phyloP scores from a whole-genome alignment of 257 asterid species.

The Nicotiana benthamiana region DNA sequence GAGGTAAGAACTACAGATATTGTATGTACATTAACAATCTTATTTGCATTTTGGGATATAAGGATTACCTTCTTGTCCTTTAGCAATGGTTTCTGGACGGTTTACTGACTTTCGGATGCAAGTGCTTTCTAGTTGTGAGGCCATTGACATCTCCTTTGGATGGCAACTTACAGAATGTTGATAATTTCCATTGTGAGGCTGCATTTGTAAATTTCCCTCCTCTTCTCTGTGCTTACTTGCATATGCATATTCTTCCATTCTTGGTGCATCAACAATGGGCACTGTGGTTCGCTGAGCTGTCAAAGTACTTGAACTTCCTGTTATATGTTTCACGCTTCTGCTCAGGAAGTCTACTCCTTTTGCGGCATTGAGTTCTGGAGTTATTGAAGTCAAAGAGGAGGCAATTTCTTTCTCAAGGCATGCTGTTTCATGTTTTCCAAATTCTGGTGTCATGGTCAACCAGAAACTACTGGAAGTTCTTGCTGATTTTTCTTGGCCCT shows the following conservation, averaged over 20 bases:
- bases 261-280: conserved; percentile 27
- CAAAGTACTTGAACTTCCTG: conserved; percentile 20
- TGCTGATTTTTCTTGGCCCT: conserved; percentile 17
- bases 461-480: conserved; percentile 23
- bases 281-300: conserved; percentile 23
- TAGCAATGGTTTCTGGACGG: conserved; percentile 32
- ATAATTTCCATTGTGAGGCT: conserved; percentile 16
- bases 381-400: conserved; percentile 34
- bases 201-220: conserved; percentile 18
- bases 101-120: conserved; percentile 19
- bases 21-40: background rate
- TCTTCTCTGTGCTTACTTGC: conserved; percentile 11
- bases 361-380: conserved; percentile 21
- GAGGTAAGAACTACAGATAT: background rate
- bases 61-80: conserved; percentile 34
- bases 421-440: conserved; percentile 35
- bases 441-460: conserved; percentile 30
- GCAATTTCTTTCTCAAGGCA: conserved; percentile 28
- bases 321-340: conserved; percentile 23
- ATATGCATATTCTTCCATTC: conserved; percentile 11
- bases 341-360: conserved; percentile 14
- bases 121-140: conserved; percentile 22
- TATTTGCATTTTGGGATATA: background rate
- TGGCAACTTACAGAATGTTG: conserved; percentile 22
- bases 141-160: conserved; percentile 24